Base-by-base conservation (phyloP, 2,329 filamentous ascomycete species). In the Colletotrichum orbiculare region DNA sequence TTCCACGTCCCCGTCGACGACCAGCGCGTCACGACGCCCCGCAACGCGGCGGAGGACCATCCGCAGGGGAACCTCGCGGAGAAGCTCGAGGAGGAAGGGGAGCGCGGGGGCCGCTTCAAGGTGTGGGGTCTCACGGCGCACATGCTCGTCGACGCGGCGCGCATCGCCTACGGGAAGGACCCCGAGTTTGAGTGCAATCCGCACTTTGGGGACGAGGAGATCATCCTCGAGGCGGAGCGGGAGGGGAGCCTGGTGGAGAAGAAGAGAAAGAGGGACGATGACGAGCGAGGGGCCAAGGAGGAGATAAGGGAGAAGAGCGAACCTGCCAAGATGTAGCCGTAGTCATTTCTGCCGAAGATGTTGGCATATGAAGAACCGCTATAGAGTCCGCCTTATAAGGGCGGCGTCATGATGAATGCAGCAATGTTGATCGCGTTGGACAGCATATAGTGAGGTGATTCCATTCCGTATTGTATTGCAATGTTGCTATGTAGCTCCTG, bases 91-190 rank as follows among this genome's bases (percentile, higher is more conserved):
- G 81, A 84, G 68, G 81, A 80, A 49, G 73, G 80, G 67, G 79
- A 84, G 65, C 75, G 78, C 10, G 73, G 77, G 4, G 81, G 81
- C 3, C 83, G 91, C 42, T 97, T 96, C 78, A 89, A 91, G 70
- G 94, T 98, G 5, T 97, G 94, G 86, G 95, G 95, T 13, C 95
- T 98, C 93, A 98, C 95, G 57, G 95, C 93, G 3, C 83, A 93
- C 56, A 95, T 98, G 59, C 76, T 97, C 59, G 92, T 97, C 6
- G 95, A 98, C 78, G 91, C 91, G 5, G 94, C 95, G 39, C 84
- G 92, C 67, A 85, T 97, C 15, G 95, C 94, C 17, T 98, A 96
- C 75, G 90, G 80, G 2, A 86, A 91, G 78, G 88, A 92, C 74
- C 95, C 95, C 4, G 91, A 93, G 74, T 97, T 97, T 76, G 93